Percentiles rank a stretch among this genome's conserved stretches.
Evolutionary conservation across 139 green algal species (phyloP).

Genomic region (Chlamydomonas sphaeroides): DNA sequence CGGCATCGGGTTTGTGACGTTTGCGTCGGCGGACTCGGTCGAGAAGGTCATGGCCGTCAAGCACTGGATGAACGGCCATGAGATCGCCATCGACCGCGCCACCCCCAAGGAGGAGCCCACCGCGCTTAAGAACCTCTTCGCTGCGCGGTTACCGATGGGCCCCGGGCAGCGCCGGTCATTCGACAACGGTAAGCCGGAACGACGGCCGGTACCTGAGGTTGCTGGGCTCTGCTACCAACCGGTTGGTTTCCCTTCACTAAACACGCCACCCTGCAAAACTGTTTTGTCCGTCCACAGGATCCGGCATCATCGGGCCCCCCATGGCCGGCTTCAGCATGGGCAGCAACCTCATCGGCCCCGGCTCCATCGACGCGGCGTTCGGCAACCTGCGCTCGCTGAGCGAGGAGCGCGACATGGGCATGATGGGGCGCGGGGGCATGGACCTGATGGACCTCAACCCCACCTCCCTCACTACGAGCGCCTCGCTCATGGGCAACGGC

Average conservation of each 20-base stretch:
- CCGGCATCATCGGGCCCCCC: constrained; percentile 67
- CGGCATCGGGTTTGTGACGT: constrained; percentile 93
- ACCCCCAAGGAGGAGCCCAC: constrained; percentile 84
- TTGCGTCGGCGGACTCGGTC: constrained; percentile 73
- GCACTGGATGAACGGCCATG: constrained; percentile 83
- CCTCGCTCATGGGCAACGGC: background rate
- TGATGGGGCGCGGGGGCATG: constrained; percentile 17
- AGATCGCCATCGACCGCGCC: constrained; percentile 88
- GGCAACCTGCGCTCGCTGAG: constrained; percentile 47
- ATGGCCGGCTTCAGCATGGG: constrained; percentile 46
- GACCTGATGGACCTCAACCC: constrained; percentile 25
- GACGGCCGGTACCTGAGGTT: no score
- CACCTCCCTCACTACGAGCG: background rate
- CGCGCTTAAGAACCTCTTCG: constrained; percentile 42
- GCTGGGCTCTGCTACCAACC: no score
- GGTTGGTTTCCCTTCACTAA: background rate
- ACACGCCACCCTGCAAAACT: background rate
- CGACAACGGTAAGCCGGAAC: constrained; percentile 65
- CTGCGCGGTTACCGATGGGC: constrained; percentile 38
- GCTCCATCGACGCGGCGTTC: constrained; percentile 30
- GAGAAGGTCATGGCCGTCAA: constrained; percentile 75
- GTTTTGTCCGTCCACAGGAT: constrained; percentile 36
- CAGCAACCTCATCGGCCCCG: constrained; percentile 24
- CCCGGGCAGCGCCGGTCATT: constrained; percentile 59
- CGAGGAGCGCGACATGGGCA: constrained; percentile 49